A percentile compares a stretch with the other conserved stretches of the same genome.
These are phyloP conservation scores for Xylaria sp. DNA, from an alignment of 2,329 filamentous ascomycete species.

Conservation along the genomic window DNA sequence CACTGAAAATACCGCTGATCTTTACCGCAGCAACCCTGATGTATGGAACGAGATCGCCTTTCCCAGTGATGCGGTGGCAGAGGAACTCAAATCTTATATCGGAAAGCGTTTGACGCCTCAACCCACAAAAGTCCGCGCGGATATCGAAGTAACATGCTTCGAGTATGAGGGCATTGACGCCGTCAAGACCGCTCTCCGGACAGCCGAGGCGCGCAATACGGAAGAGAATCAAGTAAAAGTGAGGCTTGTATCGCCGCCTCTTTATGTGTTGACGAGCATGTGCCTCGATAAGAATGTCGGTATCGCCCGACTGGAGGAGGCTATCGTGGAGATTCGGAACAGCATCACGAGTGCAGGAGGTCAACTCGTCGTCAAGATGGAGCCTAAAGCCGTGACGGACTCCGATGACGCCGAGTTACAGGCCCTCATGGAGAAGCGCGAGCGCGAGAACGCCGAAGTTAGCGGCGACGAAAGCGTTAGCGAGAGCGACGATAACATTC, in stretches of 20 bases:
- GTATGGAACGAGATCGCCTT: conserved; percentile 96
- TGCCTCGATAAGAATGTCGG: conserved; percentile 92
- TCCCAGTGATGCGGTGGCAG: conserved; percentile 82
- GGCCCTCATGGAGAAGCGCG: conserved; percentile 98
- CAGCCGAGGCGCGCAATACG: conserved; percentile 92
- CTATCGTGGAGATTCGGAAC: conserved; percentile 85
- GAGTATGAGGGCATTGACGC: conserved; percentile 98
- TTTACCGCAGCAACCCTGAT: conserved; percentile 77
- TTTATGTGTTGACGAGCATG: conserved; percentile 95
- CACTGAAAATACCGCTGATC: conserved; percentile 9
- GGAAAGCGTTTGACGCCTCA: conserved; percentile 96
- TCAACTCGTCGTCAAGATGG: conserved; percentile 92
- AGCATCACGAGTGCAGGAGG: conserved; percentile 84
- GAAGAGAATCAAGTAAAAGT: conserved; percentile 96
- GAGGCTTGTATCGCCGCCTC: conserved; percentile 94
- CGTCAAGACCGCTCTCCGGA: conserved; percentile 90
- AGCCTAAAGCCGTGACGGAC: conserved; percentile 98
- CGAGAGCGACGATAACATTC: conserved; percentile 90
- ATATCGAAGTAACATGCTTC: conserved; percentile 95
- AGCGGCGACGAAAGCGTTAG: conserved; percentile 97
- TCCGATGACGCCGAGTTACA: conserved; percentile 97
- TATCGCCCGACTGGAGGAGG: conserved; percentile 85
- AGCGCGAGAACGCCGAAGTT: conserved; percentile 97
- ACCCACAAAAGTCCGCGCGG: conserved; percentile 98
- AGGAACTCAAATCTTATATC: conserved; percentile 95